Conservation (phyloP, 345 rosid genomes). For the Citrus hindsii region DNA sequence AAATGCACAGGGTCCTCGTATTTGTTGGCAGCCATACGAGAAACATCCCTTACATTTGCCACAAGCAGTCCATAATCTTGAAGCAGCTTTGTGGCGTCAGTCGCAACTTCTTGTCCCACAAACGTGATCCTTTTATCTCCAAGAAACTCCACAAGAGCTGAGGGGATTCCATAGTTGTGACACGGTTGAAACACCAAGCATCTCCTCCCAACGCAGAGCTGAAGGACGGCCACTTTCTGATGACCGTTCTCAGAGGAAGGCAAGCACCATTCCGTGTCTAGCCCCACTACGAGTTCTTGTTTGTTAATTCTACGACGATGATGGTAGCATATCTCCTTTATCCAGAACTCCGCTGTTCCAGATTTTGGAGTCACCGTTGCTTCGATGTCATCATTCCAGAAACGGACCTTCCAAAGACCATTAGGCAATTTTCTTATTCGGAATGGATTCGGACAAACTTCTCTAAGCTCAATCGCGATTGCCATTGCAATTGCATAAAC, state of each 20-base stretch:
- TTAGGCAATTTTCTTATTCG: no score
- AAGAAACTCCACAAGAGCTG: background rate
- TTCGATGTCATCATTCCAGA: no score
- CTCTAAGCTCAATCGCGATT: no score
- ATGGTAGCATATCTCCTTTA: background rate
- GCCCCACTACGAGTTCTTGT: background rate
- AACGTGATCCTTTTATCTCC: background rate
- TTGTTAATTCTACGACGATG: background rate
- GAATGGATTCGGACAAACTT: no score
- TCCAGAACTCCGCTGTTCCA: background rate
- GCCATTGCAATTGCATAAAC: no score
- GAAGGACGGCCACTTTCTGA: conserved; percentile 4
- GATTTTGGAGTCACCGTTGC: background rate
- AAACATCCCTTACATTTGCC: background rate
- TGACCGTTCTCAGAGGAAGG: background rate
- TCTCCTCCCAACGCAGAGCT: background rate
- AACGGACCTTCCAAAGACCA: no score
- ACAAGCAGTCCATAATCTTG: background rate
- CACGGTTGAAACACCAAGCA: background rate
- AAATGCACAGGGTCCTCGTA: background rate
- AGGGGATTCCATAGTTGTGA: background rate
- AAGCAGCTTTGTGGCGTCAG: background rate
- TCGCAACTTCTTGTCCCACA: conserved; percentile 2
- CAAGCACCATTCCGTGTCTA: conserved; percentile 1
- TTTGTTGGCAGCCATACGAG: background rate